Evolutionary conservation across 208 protist species (phyloP).

Genomic region (Leishmania martiniquensis): DNA sequence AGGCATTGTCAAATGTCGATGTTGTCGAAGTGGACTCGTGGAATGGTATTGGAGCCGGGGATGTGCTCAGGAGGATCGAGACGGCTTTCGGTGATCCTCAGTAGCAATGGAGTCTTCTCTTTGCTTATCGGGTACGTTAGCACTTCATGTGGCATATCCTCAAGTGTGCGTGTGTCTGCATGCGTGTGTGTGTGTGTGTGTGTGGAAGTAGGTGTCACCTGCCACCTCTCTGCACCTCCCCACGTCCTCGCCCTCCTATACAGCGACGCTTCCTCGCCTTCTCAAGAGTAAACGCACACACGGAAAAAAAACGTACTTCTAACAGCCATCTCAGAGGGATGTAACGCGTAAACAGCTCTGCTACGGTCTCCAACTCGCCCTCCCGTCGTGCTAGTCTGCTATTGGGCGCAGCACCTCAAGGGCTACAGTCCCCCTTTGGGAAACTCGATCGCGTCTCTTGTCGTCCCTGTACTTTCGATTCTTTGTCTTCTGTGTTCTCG

Average conservation of each 20-base stretch:
- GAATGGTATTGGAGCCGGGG: constrained; percentile 70
- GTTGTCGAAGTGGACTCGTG: constrained; percentile 76
- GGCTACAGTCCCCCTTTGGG: neutral
- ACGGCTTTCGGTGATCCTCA: neutral
- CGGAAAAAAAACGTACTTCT: neutral
- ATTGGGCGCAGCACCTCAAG: neutral
- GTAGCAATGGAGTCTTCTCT: constrained; percentile 1
- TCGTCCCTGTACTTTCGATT: neutral
- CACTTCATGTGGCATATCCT: neutral
- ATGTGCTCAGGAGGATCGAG: constrained; percentile 27
- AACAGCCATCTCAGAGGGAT: neutral
- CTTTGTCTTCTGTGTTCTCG: neutral
- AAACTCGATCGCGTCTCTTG: neutral
- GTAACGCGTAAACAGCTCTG: neutral
- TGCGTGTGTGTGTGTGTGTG: no score
- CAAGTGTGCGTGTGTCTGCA: neutral
- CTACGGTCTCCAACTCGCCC: neutral
- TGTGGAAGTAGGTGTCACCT: neutral
- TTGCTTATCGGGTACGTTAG: neutral
- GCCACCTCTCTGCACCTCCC: neutral
- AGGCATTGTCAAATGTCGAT: neutral
- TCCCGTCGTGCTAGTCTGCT: neutral
- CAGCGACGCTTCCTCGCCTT: neutral
- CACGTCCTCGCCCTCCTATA: neutral
- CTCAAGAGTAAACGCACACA: neutral